Evolutionary conservation across 192 early-diverging fungal species (phyloP).

Genomic region (Podila epigama): DNA sequence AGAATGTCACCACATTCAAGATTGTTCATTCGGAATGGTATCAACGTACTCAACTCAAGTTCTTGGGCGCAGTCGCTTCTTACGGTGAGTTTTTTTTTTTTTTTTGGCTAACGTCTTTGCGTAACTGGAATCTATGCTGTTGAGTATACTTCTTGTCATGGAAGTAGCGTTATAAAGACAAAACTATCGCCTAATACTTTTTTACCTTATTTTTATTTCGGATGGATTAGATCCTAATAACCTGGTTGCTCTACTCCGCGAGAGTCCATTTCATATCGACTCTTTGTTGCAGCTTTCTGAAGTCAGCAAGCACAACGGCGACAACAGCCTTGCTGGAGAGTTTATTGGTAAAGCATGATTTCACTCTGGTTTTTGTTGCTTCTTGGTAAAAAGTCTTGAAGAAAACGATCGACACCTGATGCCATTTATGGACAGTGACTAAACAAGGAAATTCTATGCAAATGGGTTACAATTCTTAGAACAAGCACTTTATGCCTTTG

Average conservation of each 20-base stretch:
- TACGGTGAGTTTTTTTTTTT: slow-evolving; percentile 38
- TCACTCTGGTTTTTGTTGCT: neutral
- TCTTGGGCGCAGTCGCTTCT: slow-evolving; percentile 74
- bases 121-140: too few species aligned
- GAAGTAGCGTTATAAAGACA: too few species aligned
- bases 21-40: slow-evolving; percentile 79
- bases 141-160: too few species aligned
- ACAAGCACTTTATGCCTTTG: slow-evolving; percentile 88
- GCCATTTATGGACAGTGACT: too few species aligned
- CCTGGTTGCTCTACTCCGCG: slow-evolving; percentile 68
- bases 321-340: slow-evolving; percentile 79
- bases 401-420: too few species aligned
- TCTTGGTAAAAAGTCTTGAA: too few species aligned
- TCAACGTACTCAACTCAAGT: slow-evolving; percentile 76
- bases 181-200: neutral
- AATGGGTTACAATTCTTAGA: slow-evolving; percentile 48
- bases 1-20: slow-evolving; percentile 55
- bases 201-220: neutral
- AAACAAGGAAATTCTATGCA: neutral
- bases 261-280: slow-evolving; percentile 92
- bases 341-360: slow-evolving; percentile 64
- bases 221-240: slow-evolving; percentile 70
- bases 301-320: slow-evolving; percentile 85
- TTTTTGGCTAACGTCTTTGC: too few species aligned
- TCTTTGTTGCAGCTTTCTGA: slow-evolving; percentile 85